phyloP scores from a whole-genome alignment of 2,329 filamentous ascomycete species.

The Verticillium zaregamsianum region DNA sequence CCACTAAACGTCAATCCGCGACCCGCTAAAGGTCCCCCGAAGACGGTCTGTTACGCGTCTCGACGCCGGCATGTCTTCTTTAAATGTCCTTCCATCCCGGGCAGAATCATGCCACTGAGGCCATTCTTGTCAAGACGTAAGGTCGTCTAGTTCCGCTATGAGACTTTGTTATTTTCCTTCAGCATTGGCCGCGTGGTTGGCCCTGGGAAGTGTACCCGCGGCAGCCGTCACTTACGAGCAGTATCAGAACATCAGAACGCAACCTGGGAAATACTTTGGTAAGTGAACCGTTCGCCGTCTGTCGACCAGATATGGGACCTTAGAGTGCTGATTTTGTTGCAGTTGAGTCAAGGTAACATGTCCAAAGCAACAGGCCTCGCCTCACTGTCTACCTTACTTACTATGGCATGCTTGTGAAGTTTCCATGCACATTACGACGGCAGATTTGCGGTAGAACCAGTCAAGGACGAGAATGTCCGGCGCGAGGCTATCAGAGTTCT shows the following conservation, averaged over 20 bases:
- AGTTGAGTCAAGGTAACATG: neutral
- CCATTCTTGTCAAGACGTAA: neutral
- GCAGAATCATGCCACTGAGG: neutral
- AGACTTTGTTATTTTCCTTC: neutral
- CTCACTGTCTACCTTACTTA: neutral
- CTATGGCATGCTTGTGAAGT: constrained; percentile 3
- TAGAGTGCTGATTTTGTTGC: neutral
- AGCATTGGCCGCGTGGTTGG: neutral
- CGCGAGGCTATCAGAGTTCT: constrained; percentile 60
- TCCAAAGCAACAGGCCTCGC: neutral
- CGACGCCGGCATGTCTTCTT: neutral
- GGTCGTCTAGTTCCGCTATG: neutral
- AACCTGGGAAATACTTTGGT: constrained; percentile 1
- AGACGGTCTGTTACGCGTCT: neutral
- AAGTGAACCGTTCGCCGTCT: neutral
- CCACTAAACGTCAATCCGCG: neutral
- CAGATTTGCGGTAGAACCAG: constrained; percentile 32
- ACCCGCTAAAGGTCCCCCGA: neutral
- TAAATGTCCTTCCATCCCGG: neutral
- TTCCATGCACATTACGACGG: constrained; percentile 30
- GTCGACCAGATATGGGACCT: too few species aligned
- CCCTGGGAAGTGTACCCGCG: neutral
- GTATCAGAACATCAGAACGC: neutral
- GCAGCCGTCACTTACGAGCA: neutral
- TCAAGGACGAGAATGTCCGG: constrained; percentile 48